Evolutionary conservation across 257 asterid species (phyloP).

Genomic region (Ilex asprella): DNA sequence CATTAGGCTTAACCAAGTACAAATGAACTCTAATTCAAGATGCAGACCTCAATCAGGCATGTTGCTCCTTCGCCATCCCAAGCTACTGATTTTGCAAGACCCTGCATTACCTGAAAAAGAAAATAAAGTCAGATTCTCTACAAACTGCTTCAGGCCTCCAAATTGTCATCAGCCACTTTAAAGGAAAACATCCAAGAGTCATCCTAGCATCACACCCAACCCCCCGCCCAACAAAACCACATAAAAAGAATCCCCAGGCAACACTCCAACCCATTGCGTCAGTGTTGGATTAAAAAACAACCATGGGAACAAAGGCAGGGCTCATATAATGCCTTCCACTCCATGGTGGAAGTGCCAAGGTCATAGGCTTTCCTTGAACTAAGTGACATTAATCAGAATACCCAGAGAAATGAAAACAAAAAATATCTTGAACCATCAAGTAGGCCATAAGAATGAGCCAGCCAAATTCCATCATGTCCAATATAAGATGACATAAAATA

Average conservation of each 20-base stretch:
- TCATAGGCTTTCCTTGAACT: background rate
- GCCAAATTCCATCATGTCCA: no score
- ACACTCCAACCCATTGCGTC: no score
- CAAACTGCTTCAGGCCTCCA: conserved; percentile 8
- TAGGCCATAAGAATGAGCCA: background rate
- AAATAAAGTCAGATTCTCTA: conserved; percentile 3
- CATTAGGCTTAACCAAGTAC: no score
- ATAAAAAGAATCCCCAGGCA: background rate
- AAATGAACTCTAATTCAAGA: conserved; percentile 2
- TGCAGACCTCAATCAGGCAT: conserved; percentile 87
- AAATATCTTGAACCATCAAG: conserved; percentile 3
- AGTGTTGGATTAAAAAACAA: no score
- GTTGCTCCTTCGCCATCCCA: conserved; percentile 99
- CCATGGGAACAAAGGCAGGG: no score
- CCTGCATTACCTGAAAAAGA: conserved; percentile 81
- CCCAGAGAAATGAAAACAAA: background rate
- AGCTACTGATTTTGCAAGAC: conserved; percentile 97
- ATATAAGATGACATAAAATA: no score
- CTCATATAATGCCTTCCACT: no score
- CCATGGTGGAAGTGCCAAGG: no score
- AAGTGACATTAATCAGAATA: conserved; percentile 1
- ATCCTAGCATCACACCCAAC: background rate
- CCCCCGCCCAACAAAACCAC: background rate
- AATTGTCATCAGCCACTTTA: background rate
- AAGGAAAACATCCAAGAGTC: background rate